Evolutionary conservation across 805 yeast species (phyloP), one percentile per base, ranked within the genome.

Genomic region (Metschnikowia henanensis): DNA sequence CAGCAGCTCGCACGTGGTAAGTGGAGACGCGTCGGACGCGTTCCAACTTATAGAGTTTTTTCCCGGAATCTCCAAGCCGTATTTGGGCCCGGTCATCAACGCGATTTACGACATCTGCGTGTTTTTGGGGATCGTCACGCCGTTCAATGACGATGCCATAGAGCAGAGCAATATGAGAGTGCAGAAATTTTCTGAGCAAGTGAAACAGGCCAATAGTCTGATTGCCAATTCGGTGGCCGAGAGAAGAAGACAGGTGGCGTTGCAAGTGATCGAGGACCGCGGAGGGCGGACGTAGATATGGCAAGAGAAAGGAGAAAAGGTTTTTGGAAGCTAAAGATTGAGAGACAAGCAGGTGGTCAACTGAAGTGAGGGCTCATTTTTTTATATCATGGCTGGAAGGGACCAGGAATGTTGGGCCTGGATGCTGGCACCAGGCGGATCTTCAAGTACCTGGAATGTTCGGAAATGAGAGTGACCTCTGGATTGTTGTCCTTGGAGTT

Each of bases 11-110:
- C 40, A 59, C 17, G 59, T 72, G 19, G 65, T 82, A 9, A 63
- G 76, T 21, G 97, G 97, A 30, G 97, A 90, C 62, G 95, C 97
- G 0, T 83, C 94, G 0, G 97, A 91, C 53, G 85, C 92, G 1
- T 91, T 91, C 70, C 81, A 87, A 43, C 73, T 91, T 49, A 82
- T 83, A 25, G 84, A 84, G 55, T 88, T 91, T 61, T 91, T 91
- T 79, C 97, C 97, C 0, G 80, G 73, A 37, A 59, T 76, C 1
- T 28, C 76, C 2, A 79, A 80, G 43, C 77, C 80, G 3, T 49
- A 75, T 20, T 60, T 88, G 37, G 68, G 70, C 26, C 79, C 81
- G 1, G 53, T 81, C 0, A 81, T 83, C 47, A 60, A 68, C 39
- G 52, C 55, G 15, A 28, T 62, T 10, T 69, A 72, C 54, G 70